These are phyloP conservation scores for Globisporangium viniferum DNA, from an alignment of 352 stramenopile genomes.

Conservation along the genomic window DNA sequence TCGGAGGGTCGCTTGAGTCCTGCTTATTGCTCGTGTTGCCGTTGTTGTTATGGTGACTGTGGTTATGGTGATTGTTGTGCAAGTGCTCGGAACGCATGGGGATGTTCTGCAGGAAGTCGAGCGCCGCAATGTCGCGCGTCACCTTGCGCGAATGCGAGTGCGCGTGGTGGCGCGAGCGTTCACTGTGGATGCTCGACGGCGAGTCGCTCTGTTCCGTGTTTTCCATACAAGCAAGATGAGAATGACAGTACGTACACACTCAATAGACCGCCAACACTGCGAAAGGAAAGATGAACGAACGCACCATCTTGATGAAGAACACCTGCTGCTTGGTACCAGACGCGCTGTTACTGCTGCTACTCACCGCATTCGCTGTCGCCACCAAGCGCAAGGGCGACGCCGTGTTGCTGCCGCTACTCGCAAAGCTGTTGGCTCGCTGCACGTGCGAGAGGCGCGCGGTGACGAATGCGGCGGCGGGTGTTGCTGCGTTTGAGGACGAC, in stretches of 20 bases:
- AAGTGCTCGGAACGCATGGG: constrained; percentile 68
- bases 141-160: constrained; percentile 62
- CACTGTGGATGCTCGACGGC: constrained; percentile 47
- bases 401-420: not conserved
- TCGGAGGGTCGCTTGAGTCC: not conserved
- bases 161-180: constrained; percentile 35
- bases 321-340: constrained; percentile 11
- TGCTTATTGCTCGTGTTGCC: not conserved
- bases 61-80: not conserved
- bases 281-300: not conserved
- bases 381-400: constrained; percentile 12
- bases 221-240: constrained; percentile 7
- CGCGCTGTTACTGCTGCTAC: not conserved
- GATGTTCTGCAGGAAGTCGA: constrained; percentile 89
- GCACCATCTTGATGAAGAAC: constrained; percentile 38
- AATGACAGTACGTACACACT: not conserved
- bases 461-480: not conserved
- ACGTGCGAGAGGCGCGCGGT: not conserved
- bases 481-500: not conserved
- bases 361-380: constrained; percentile 2
- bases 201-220: constrained; percentile 27
- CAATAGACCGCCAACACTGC: not conserved
- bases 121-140: constrained; percentile 81
- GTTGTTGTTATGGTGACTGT: not conserved
- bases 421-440: not conserved